Conservation (phyloP, 805 yeast genomes). For the Metschnikowia aberdeeniae region DNA sequence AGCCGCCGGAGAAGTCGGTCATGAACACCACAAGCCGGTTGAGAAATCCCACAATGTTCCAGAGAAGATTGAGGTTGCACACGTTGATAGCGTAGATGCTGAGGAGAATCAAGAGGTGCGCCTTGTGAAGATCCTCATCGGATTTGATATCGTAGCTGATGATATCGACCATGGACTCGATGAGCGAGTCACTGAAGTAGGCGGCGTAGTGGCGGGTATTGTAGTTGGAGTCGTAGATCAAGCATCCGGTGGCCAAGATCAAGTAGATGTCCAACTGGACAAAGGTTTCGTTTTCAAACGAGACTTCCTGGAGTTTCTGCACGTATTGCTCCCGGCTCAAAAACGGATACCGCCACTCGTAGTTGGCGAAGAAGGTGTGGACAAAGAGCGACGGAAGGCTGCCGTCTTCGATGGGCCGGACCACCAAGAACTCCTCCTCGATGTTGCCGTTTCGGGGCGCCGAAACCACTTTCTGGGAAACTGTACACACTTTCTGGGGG, state of each 20-base stretch:
- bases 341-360: constrained; percentile 34
- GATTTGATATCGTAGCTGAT: constrained; percentile 25
- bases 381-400: constrained; percentile 31
- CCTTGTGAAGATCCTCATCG: constrained; percentile 25
- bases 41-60: constrained; percentile 36
- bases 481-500: too few species aligned
- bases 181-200: constrained; percentile 29
- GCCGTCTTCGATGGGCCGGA: constrained; percentile 27
- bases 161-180: constrained; percentile 33
- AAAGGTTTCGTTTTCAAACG: constrained; percentile 33
- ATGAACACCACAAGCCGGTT: constrained; percentile 21
- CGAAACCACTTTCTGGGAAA: constrained; percentile 7
- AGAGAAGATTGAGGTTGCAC: constrained; percentile 25
- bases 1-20: constrained; percentile 12
- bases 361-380: constrained; percentile 35
- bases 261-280: constrained; percentile 36
- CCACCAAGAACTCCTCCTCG: constrained; percentile 34
- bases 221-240: constrained; percentile 29
- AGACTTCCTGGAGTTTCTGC: constrained; percentile 22
- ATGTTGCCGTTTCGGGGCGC: constrained; percentile 7
- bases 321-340: constrained; percentile 22
- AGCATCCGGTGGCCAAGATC: constrained; percentile 37
- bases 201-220: constrained; percentile 21
- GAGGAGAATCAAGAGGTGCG: constrained; percentile 30
- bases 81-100: constrained; percentile 28